Base-by-base conservation (phyloP, 345 rosid genomes). In the Melaleuca quinquenervia region DNA sequence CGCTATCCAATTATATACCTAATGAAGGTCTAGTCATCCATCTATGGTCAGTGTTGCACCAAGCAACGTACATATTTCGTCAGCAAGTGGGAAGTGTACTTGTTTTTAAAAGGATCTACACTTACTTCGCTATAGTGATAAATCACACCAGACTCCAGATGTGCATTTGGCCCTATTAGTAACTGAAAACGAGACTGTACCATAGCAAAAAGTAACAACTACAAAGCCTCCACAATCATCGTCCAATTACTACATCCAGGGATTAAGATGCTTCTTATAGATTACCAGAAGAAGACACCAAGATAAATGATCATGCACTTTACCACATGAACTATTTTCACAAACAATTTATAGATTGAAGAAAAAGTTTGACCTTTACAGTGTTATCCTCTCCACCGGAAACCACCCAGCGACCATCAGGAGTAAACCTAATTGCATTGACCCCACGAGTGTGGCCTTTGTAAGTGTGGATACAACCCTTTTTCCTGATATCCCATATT, bases 331-430 rank as follows among this genome's bases (percentile, higher is more conserved):
- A 52, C 58, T 82, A 51, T 82, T 50, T 49, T 49, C 11, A 16
- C 41, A 29, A 48, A 84, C 22, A 84, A 84, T 64, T 29, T 70
- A 22, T 41, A 26, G 50, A 41, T 49, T 22, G 16, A 29, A 78
- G 32, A 86, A 44, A 36, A 82, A 87, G 51, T 70, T 89, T 74
- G 87, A 97, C 99, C 98, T 97, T 97, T 53, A 97, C 98, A 54
- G 93, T 92, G 87, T 96, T 94, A 92, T 97, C 99, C 89, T 97
- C 98, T 64, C 99, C 99, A 86, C 99, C 98, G 36, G 99, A 97
- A 54, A 97, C 99, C 90, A 97, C 96, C 99, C 99, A 97, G 45
- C 99, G 98, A 53, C 99, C 99, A 91, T 97, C 98, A 49, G 99
- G 99, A 85, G 99, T 97, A 88, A 96, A 97, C 90, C 99, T 95